phyloP scores from a whole-genome alignment of 1,139 yeast species.

The Tardiomyces digboiensis region DNA sequence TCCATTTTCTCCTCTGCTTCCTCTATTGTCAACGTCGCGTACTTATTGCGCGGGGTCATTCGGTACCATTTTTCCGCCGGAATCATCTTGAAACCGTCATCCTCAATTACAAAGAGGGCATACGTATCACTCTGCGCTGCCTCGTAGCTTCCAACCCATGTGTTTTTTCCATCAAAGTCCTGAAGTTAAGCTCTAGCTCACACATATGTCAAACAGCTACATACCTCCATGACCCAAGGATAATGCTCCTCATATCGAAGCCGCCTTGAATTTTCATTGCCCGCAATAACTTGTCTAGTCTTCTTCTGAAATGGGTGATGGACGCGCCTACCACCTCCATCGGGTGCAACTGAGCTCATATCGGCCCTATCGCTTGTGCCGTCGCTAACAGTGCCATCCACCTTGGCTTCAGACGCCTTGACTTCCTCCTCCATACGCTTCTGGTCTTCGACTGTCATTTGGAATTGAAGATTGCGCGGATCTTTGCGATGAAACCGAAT shows the following conservation, averaged over 20 bases:
- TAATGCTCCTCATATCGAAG: constrained; percentile 90
- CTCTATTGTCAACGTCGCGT: constrained; percentile 87
- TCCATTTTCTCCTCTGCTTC: constrained; percentile 97
- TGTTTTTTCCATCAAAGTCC: constrained; percentile 89
- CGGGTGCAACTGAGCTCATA: constrained; percentile 69
- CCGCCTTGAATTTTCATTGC: constrained; percentile 67
- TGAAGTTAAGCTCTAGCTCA: no score
- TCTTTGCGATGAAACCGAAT: constrained; percentile 86
- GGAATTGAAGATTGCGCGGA: constrained; percentile 83
- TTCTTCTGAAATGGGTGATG: constrained; percentile 60
- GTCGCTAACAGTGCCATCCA: constrained; percentile 25
- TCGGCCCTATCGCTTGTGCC: constrained; percentile 32
- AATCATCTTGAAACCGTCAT: constrained; percentile 84
- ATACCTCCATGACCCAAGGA: constrained; percentile 92
- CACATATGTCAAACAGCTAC: no score
- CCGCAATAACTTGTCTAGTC: constrained; percentile 70
- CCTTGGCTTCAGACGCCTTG: constrained; percentile 21
- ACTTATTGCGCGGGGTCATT: constrained; percentile 88
- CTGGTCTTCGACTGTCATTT: constrained; percentile 54
- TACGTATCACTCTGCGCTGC: constrained; percentile 88
- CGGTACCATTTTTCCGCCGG: constrained; percentile 93
- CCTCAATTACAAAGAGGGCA: constrained; percentile 77
- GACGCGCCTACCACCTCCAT: constrained; percentile 76
- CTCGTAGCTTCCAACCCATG: constrained; percentile 94
- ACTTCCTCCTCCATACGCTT: constrained; percentile 41